Evolutionary conservation across 202 grass and related monocot genomes (phyloP), one percentile per base, ranked within the genome.

Genomic region (Alloteropsis angusta): DNA sequence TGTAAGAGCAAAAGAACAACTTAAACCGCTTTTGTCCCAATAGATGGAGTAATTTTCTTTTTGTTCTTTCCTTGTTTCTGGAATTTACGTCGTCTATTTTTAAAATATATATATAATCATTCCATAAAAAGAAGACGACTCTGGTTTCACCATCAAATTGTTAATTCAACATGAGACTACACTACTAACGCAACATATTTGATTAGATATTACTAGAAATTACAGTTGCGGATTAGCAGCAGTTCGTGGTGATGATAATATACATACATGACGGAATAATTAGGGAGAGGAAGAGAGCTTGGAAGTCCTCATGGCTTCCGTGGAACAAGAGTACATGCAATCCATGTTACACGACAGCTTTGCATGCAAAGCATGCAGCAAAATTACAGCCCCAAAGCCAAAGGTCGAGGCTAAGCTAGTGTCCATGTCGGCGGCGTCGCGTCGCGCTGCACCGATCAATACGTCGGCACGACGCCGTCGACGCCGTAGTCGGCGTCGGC

Each of bases 391-490:
- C 52, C 63, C 69, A 7, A 5, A n/a, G n/a, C n/a, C 2, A 10
- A 53, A 18, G 14, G 35, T 55, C 4, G 73, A 21, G 72, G 64
- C 46, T 4, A n/a, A 37, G 38, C 64, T 70, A 70, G 54, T 70
- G 54, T 61, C 77, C 53, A 55, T 8, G 70, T 46, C 78, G 78
- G n/a, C n/a, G n/a, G n/a, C n/a, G n/a, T n/a, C n/a, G 26, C 45
- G 36, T 5, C 15, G 39, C 14, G 64, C 6, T 34, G 6, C 18
- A 18, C 18, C 30, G 50, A 43, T 62, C 53, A 50, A 22, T 88
- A 91, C 41, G 86, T 89, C 16, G 92, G 92, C 66, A 94, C 92
- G 43, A 89, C 84, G 75, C 90, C 83, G 57, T 88, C 80, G 21
- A 78, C 66, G 74, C 88, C 62, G 70, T 89, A 91, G 72, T 87